Conservation (phyloP, 1,284 basidiomycete genomes). For the Ustanciosporium gigantosporum region DNA sequence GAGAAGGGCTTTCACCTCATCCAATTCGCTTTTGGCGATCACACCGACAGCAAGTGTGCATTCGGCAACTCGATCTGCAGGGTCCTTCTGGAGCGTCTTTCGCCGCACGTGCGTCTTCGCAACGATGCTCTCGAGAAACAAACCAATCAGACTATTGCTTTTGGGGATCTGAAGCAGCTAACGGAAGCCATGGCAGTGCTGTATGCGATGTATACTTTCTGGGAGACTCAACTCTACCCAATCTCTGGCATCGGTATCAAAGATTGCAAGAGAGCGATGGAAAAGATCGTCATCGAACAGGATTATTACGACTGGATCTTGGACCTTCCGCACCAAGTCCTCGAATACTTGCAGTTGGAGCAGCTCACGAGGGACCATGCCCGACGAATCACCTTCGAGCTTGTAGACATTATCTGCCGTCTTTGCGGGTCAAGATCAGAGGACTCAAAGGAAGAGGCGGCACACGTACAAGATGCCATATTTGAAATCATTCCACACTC, state of each 20-base stretch:
- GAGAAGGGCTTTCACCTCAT: slow-evolving; percentile 22
- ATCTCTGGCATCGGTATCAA: slow-evolving; percentile 29
- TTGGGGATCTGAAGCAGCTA: slow-evolving; percentile 13
- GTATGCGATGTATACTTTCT: slow-evolving; percentile 26
- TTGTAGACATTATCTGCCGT: slow-evolving; percentile 14
- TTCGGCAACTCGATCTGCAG: slow-evolving; percentile 20
- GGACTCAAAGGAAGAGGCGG: not conserved
- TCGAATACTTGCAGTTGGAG: slow-evolving; percentile 14
- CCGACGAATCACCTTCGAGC: slow-evolving; percentile 8
- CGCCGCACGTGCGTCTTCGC: slow-evolving; percentile 1
- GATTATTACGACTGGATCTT: slow-evolving; percentile 22
- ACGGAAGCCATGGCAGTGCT: slow-evolving; percentile 11
- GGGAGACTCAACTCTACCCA: slow-evolving; percentile 22
- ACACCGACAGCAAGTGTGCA: slow-evolving; percentile 20
- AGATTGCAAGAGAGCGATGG: slow-evolving; percentile 22
- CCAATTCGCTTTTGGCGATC: slow-evolving; percentile 33
- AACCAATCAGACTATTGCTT: not conserved
- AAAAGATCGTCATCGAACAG: slow-evolving; percentile 23
- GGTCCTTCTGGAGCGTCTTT: slow-evolving; percentile 12
- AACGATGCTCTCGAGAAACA: too few relatives aligned
- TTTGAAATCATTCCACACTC: slow-evolving; percentile 29
- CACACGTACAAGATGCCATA: not conserved
- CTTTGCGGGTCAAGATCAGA: slow-evolving; percentile 6
- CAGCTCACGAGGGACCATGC: slow-evolving; percentile 1
- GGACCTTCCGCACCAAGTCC: slow-evolving; percentile 6